Conservation (phyloP, 805 yeast genomes). For the Saccharomycopsis babjevae region DNA sequence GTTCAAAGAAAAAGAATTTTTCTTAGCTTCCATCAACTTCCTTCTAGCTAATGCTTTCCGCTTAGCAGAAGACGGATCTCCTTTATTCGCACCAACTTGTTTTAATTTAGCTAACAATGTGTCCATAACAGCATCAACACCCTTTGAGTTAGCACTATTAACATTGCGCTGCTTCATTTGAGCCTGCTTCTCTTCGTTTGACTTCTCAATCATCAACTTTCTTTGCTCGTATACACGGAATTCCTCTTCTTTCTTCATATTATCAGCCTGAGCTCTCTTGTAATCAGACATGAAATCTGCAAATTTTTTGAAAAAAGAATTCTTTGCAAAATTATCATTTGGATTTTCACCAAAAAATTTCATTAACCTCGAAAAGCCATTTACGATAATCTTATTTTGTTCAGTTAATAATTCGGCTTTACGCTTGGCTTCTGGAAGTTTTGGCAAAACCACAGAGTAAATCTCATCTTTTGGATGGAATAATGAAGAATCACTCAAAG, state of each 20-base stretch:
- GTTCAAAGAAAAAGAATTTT: conserved; percentile 20
- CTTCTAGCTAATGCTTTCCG: conserved; percentile 59
- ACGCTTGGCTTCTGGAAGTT: conserved; percentile 63
- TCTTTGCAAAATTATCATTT: conserved; percentile 52
- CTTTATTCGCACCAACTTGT: conserved; percentile 31
- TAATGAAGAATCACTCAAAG: conserved; percentile 63
- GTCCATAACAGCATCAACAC: conserved; percentile 54
- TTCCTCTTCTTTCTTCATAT: conserved; percentile 74
- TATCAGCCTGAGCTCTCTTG: conserved; percentile 70
- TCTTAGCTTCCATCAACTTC: conserved; percentile 37
- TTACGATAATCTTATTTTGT: conserved; percentile 50
- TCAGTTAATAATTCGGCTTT: conserved; percentile 56
- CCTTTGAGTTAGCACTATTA: neutral
- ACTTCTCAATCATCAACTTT: conserved; percentile 38
- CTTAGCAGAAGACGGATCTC: conserved; percentile 73
- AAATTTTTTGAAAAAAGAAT: conserved; percentile 68
- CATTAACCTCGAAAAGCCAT: conserved; percentile 66
- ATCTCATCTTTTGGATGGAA: conserved; percentile 83
- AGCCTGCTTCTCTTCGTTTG: conserved; percentile 5
- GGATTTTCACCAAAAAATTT: conserved; percentile 85
- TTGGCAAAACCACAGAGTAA: conserved; percentile 47
- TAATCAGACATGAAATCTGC: conserved; percentile 72
- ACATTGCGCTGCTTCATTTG: neutral
- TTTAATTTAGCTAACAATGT: conserved; percentile 74
- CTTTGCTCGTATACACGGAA: conserved; percentile 66